Evolutionary conservation across 2,329 filamentous ascomycete genomes (phyloP), one percentile per base, ranked within the genome.

Genomic region (Claviceps digitariae): DNA sequence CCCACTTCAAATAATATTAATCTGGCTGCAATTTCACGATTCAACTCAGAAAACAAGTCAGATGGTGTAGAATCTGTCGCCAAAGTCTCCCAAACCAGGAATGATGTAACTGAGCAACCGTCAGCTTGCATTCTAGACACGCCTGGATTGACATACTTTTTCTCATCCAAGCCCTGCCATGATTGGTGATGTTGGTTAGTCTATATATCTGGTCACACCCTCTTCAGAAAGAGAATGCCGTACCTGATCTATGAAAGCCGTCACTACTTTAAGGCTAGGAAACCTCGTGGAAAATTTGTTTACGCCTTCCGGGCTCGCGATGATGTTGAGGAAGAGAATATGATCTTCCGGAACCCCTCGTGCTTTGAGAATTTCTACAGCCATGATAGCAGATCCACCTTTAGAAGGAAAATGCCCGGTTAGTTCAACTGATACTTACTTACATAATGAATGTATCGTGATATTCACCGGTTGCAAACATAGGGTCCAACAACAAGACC

Each of bases 301-400:
- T 59, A 95, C 86, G 6, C 93, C 93, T 65, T 95, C 85, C 0
- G 93, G 93, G 66, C 90, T 96, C n/a, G 93, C 90, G 65, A 98
- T 96, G 56, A 98, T 74, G 69, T 98, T 98, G 55, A 98, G 76
- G 73, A 98, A 98, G 41, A 97, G 75, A 57, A 98, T 98, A 54
- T 87, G 85, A 60, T 97, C 88, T 71, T 97, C 93, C 0, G 90
- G 90, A 5, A 98, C 93, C 34, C 93, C 93, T 59, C 87, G 84
- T 41, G 83, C 83, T 66, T 87, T 94, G 60, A 98, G 76, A 3
- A 96, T 89, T 58, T 97, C 88, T 20, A 97, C 90, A 31, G 93
- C 93, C 87, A 98, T 95, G 54, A 90, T 93, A 51, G 93, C 93
- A 54, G 90, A 96, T 48, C 93, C 93, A 60, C 91, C 90, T 93